phyloP scores from a whole-genome alignment of 768 basidiomycete species.

The Auricularia heimuer region DNA sequence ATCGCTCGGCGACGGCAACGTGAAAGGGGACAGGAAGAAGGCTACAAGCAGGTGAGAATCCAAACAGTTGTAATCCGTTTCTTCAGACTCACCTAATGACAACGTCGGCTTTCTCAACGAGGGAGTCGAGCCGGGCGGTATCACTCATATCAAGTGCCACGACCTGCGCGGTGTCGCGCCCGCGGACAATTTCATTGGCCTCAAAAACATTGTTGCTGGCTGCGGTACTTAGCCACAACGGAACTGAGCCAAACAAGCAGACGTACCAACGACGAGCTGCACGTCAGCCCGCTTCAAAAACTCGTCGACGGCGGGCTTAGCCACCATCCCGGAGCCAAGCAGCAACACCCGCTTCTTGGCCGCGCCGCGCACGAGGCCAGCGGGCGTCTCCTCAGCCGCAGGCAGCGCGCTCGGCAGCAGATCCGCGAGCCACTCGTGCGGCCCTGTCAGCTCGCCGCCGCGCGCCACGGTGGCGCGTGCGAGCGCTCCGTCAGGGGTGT shows the following conservation, averaged over 20 bases:
- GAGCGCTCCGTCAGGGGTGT: conserved; percentile 35
- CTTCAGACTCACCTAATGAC: conserved; percentile 62
- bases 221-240: conserved; percentile 20
- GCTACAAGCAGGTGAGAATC: conserved; percentile 29
- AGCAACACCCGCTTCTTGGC: conserved; percentile 50
- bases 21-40: conserved; percentile 75
- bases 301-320: conserved; percentile 75
- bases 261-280: conserved; percentile 66
- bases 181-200: conserved; percentile 32
- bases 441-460: conserved; percentile 41
- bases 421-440: conserved; percentile 49
- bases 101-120: conserved; percentile 61
- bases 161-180: conserved; percentile 43
- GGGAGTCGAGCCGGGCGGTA: conserved; percentile 29
- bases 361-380: conserved; percentile 2
- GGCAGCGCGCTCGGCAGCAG: conserved; percentile 34
- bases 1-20: conserved; percentile 55
- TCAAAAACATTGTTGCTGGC: conserved; percentile 66
- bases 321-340: conserved; percentile 93
- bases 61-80: neutral
- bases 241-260: conserved; percentile 8
- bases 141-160: conserved; percentile 54
- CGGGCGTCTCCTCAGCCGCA: conserved; percentile 4
- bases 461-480: conserved; percentile 62
- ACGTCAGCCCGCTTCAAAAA: conserved; percentile 55